These are phyloP conservation scores for Talaromyces ruber DNA, from an alignment of 495 filamentous ascomycete species.

Conservation along the genomic window DNA sequence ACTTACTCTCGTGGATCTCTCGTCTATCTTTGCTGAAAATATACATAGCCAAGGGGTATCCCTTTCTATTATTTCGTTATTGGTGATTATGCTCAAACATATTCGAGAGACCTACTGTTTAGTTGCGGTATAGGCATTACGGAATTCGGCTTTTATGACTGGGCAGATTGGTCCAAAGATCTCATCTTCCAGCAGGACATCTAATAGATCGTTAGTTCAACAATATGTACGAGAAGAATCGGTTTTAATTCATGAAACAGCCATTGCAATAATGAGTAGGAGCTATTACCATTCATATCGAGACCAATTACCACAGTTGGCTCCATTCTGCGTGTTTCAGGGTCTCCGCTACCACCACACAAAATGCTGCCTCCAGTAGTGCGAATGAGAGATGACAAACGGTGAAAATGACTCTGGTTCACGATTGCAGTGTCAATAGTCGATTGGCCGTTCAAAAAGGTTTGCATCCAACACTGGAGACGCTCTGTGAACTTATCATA, in stretches of 20 bases:
- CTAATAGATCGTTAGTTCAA: not conserved
- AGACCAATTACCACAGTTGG: constrained; percentile 70
- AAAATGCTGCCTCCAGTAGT: constrained; percentile 64
- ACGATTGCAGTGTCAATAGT: constrained; percentile 54
- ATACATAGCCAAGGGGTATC: constrained; percentile 63
- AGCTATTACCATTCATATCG: constrained; percentile 43
- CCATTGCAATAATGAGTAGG: not conserved
- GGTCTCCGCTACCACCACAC: constrained; percentile 63
- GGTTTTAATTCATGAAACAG: constrained; percentile 8
- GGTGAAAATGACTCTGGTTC: constrained; percentile 65
- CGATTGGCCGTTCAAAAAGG: constrained; percentile 47
- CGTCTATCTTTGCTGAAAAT: constrained; percentile 58
- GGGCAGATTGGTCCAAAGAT: constrained; percentile 79
- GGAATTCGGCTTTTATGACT: constrained; percentile 30
- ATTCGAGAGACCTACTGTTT: constrained; percentile 67
- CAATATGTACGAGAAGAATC: constrained; percentile 36
- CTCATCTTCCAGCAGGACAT: constrained; percentile 42
- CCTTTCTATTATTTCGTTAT: constrained; percentile 5
- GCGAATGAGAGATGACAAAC: constrained; percentile 71
- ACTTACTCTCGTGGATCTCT: constrained; percentile 52
- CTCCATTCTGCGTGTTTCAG: constrained; percentile 59
- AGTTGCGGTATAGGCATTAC: constrained; percentile 34
- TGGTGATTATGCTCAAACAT: constrained; percentile 40
- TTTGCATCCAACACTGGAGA: constrained; percentile 50
- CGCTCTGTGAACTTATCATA: constrained; percentile 57